Evolutionary conservation across 2,329 filamentous ascomycete species (phyloP).

Genomic region (Sarocladium kiliense): DNA sequence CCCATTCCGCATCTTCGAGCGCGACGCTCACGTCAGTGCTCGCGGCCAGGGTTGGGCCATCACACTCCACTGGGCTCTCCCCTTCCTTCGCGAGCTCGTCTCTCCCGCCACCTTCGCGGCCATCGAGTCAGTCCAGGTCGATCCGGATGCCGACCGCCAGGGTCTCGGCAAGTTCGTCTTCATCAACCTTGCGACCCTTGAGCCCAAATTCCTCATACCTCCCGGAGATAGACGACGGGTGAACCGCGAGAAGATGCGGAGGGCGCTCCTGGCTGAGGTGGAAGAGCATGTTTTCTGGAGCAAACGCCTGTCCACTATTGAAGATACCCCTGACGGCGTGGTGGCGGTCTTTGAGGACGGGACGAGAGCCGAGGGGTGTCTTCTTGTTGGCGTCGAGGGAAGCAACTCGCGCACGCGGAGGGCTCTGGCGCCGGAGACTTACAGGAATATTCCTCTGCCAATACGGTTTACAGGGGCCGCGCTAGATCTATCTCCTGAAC

Average conservation of each 20-base stretch:
- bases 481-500: slow-evolving; percentile 28
- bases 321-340: slow-evolving; percentile 15
- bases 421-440: slow-evolving; percentile 24
- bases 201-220: slow-evolving; percentile 32
- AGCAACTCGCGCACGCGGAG: slow-evolving; percentile 27
- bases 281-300: slow-evolving; percentile 24
- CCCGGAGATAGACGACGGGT: slow-evolving; percentile 30
- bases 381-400: slow-evolving; percentile 35
- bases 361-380: slow-evolving; percentile 23
- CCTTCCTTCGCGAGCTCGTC: slow-evolving; percentile 20
- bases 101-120: slow-evolving; percentile 17
- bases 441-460: slow-evolving; percentile 27
- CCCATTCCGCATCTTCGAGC: slow-evolving; percentile 10
- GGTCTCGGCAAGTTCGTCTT: slow-evolving; percentile 34
- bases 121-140: slow-evolving; percentile 23
- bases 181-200: slow-evolving; percentile 31
- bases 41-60: slow-evolving; percentile 51
- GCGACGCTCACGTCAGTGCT: slow-evolving; percentile 21
- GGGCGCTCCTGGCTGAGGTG: slow-evolving; percentile 23
- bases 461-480: slow-evolving; percentile 31
- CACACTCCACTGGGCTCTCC: slow-evolving; percentile 53
- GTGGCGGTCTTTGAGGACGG: slow-evolving; percentile 26
- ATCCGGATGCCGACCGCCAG: slow-evolving; percentile 32
- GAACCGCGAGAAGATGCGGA: slow-evolving; percentile 28
- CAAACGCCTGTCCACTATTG: slow-evolving; percentile 21